Percentiles rank a stretch among this genome's conserved stretches.
phyloP scores from a whole-genome alignment of 495 filamentous ascomycete genomes.

The Parmelia sp. region DNA sequence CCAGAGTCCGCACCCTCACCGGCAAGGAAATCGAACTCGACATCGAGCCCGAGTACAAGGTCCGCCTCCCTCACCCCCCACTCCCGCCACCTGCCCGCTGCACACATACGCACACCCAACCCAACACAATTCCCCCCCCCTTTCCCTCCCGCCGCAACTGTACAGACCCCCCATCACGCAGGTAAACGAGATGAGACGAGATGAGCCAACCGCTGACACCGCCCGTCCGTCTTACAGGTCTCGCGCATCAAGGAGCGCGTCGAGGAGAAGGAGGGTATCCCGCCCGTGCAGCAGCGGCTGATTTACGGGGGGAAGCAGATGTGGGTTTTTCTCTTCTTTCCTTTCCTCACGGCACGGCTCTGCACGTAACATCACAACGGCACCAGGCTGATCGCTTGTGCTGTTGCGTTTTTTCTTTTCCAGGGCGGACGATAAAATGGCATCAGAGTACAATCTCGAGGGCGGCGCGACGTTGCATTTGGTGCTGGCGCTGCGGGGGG shows the following conservation, averaged over 20 bases:
- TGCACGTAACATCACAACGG: too few relatives aligned
- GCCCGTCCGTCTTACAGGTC: slow-evolving; percentile 59
- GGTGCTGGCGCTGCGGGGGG: slow-evolving; percentile 87
- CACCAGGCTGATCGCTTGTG: too few relatives aligned
- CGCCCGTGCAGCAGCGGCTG: slow-evolving; percentile 90
- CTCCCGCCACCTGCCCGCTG: neutral
- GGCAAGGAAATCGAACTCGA: slow-evolving; percentile 98
- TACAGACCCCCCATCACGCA: too few relatives aligned
- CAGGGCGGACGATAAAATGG: slow-evolving; percentile 89
- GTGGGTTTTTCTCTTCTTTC: slow-evolving; percentile 39
- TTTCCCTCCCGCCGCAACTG: too few relatives aligned
- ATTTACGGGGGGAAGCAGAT: slow-evolving; percentile 98
- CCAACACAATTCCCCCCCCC: too few relatives aligned
- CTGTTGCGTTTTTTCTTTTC: too few relatives aligned
- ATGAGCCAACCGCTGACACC: neutral
- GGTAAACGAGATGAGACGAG: too few relatives aligned
- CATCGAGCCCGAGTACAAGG: slow-evolving; percentile 89
- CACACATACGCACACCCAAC: neutral
- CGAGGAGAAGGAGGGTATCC: slow-evolving; percentile 97
- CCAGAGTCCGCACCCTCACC: slow-evolving; percentile 91
- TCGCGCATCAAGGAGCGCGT: slow-evolving; percentile 95
- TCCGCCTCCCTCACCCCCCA: slow-evolving; percentile 32
- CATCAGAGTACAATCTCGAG: slow-evolving; percentile 78
- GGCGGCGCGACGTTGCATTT: slow-evolving; percentile 91
- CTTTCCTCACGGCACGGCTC: neutral